Evolutionary conservation across 345 rosid species (phyloP).

Genomic region (Trapa bicornis): DNA sequence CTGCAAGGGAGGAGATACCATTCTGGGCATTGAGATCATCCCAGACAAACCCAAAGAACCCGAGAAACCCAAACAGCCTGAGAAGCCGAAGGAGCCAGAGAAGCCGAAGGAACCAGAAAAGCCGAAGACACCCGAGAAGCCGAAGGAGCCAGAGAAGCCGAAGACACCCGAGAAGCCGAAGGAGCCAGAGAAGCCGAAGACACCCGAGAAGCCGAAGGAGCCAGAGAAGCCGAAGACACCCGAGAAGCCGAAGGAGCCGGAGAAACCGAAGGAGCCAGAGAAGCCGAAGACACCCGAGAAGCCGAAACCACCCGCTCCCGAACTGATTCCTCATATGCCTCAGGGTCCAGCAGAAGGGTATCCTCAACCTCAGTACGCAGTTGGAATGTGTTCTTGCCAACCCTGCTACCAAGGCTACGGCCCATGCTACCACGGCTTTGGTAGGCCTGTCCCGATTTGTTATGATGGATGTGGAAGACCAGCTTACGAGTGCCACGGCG

Average conservation of each 20-base stretch:
- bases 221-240: slow-evolving; percentile 4
- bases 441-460: slow-evolving; percentile 5
- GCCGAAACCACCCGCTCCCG: not conserved
- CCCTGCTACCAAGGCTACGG: slow-evolving; percentile 1
- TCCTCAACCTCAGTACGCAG: not conserved
- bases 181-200: slow-evolving; percentile 10
- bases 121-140: slow-evolving; percentile 14
- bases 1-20: slow-evolving; percentile 8
- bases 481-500: slow-evolving; percentile 20
- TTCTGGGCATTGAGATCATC: slow-evolving; percentile 2
- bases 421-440: not conserved
- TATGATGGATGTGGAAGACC: slow-evolving; percentile 8
- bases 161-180: slow-evolving; percentile 6
- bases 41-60: slow-evolving; percentile 12
- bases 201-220: slow-evolving; percentile 7
- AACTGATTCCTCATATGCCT: not conserved
- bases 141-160: slow-evolving; percentile 11
- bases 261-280: too few relatives aligned
- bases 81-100: not conserved
- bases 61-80: not conserved
- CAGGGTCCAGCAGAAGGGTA: not conserved
- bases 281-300: slow-evolving; percentile 14
- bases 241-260: not conserved
- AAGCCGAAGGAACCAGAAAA: slow-evolving; percentile 14
- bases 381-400: not conserved